Evolutionary conservation across 441 rosid genomes (phyloP), one percentile per base, ranked within the genome.

Genomic region (Brassica hybrid): DNA sequence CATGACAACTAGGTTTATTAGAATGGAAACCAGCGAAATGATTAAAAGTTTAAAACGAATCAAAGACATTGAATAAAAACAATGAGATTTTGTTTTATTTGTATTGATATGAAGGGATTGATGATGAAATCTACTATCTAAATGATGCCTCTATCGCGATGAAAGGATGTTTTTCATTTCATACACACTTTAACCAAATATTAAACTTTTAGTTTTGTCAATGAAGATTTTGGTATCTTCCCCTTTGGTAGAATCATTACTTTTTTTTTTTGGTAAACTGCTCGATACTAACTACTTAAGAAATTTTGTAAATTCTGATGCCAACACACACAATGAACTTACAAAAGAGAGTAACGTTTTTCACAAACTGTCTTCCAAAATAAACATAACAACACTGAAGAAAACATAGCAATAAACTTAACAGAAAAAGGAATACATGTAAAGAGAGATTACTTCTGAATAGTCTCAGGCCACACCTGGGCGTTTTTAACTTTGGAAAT

Each of bases 401-500:
- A 18, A 19, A 67, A 60, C n/a, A 57, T 71, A 36, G 43, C 41
- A 10, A 12, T 18, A 19, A 21, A 5, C 30, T 10, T 19, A 21
- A 21, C 32, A 19, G 10, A 43, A 30, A 30, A 30, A 30, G 11
- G 19, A 36, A 56, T 11, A 12, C 3, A 58, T 6, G 27, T 18
- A 9, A 5, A 9, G 34, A 57, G 52, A 41, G 19, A 67, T 75
- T 69, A 21, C 71, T 21, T 72, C 41, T 21, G 27, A 85, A 32
- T 3, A 67, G 64, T 27, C 76, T 80, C 76, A 13, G 93, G 81
- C 98, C 96, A 94, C 59, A 91, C 85, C 69, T 88, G 94, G 2
- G 97, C 97, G 68, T 65, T 90, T 82, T 92, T 94, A 30, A 94
- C 94, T 86, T 92, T 91, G 13, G 97, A 94, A n/a, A 94, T 87